These are phyloP conservation scores for Phytophthora ohioensis DNA, from an alignment of 352 stramenopile species.

Conservation along the genomic window DNA sequence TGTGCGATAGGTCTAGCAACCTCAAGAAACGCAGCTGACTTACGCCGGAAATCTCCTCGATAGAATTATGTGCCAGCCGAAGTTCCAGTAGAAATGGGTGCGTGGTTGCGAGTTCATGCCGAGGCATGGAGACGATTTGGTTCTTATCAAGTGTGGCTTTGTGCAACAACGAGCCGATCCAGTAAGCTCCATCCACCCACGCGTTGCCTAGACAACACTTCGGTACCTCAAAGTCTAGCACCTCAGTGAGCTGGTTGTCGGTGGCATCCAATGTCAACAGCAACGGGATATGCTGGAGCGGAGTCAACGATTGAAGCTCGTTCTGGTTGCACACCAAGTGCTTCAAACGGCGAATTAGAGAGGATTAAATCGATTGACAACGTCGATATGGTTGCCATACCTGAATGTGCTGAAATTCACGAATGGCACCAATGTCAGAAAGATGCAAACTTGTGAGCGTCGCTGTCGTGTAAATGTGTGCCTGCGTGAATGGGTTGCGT, in stretches of 20 bases:
- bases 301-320: conserved; percentile 49
- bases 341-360: conserved; percentile 36
- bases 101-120: conserved; percentile 42
- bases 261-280: conserved; percentile 68
- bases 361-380: neutral
- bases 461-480: conserved; percentile 70
- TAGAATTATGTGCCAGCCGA: conserved; percentile 63
- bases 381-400: conserved; percentile 24
- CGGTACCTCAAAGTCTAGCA: conserved; percentile 73
- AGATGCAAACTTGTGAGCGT: conserved; percentile 51
- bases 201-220: conserved; percentile 59
- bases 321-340: conserved; percentile 68
- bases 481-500: conserved; percentile 70
- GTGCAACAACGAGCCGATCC: conserved; percentile 74
- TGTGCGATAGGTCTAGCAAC: conserved; percentile 76
- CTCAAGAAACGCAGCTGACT: conserved; percentile 66
- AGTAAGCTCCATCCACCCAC: conserved; percentile 64
- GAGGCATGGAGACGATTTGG: conserved; percentile 56
- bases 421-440: conserved; percentile 49
- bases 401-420: conserved; percentile 68
- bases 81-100: conserved; percentile 80
- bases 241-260: conserved; percentile 65
- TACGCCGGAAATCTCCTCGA: conserved; percentile 61
- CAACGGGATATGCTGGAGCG: conserved; percentile 57
- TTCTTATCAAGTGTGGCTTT: conserved; percentile 64